Base-by-base conservation (phyloP, 495 filamentous ascomycete genomes). In the Choiromyces venosus region DNA sequence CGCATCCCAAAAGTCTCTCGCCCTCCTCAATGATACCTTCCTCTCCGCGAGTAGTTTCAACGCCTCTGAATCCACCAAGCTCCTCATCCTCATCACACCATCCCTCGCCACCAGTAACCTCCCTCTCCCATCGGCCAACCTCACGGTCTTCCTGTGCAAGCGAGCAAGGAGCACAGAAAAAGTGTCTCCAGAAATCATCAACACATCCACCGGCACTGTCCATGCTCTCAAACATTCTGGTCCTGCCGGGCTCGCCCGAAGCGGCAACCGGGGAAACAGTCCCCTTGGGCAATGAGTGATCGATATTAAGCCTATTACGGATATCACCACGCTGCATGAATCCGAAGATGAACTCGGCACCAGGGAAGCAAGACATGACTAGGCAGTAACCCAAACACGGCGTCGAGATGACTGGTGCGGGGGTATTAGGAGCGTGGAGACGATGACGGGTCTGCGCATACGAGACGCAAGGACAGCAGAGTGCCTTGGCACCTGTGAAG, bases 401-500 rank as follows among this genome's bases (percentile, higher is more conserved):
- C 19, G 78, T 68, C 12, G 74, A 77, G 72, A 78, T 77, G 19
- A 80, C 68, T 4, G 79, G 79, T 19, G 79, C 29, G 0, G 79
- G 74, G n/a, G 78, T 80, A 25, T 74, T 74, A 12, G 79, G 79
- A 40, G 71, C 61, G 65, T 80, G 79, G 35, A 80, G 74, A 39
- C 79, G 79, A 70, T 80, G 79, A 36, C 79, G 79, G 19, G 79
- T 80, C 44, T 80, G 79, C 9, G 78, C 79, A 66, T 80, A 80
- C n/a, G 79, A 80, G 44, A 80, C 74, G 37, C 79, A 80, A 19
- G 79, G 79, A 40, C 78, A 80, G 74, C 66, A 80, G 40, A 74
- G 71, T 35, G 79, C 78, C 69, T 80, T 80, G 44, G 72, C 70
- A 37, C 72, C 79, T 80, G 42, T 44, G 29, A 21, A 56, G 56